phyloP scores from a whole-genome alignment of 1,284 basidiomycete species.

The Apiotrichum sp. region DNA sequence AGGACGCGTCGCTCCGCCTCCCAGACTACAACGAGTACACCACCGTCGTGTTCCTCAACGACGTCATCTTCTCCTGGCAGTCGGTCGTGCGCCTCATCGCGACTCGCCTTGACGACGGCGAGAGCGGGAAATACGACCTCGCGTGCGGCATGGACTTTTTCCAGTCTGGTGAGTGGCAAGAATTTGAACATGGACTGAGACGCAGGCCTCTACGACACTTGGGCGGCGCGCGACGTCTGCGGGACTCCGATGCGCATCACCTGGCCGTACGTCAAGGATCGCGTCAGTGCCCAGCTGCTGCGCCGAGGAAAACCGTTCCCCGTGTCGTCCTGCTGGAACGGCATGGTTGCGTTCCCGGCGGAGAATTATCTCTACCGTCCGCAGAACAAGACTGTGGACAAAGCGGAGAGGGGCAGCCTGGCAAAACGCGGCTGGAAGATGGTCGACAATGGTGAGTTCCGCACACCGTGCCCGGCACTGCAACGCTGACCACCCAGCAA shows the following conservation, averaged over 20 bases:
- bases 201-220: slow-evolving; percentile 49
- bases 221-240: slow-evolving; percentile 50
- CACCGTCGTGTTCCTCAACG: slow-evolving; percentile 53
- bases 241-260: slow-evolving; percentile 48
- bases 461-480: too few relatives aligned
- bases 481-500: slow-evolving; percentile 14
- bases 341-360: slow-evolving; percentile 51
- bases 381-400: too few relatives aligned
- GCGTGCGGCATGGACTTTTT: slow-evolving; percentile 55
- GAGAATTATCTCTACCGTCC: slow-evolving; percentile 49
- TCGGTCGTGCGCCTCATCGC: slow-evolving; percentile 51
- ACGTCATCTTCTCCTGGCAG: slow-evolving; percentile 52
- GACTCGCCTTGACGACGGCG: slow-evolving; percentile 37
- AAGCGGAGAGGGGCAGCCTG: not conserved
- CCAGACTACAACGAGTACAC: slow-evolving; percentile 47
- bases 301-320: slow-evolving; percentile 49
- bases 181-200: too few relatives aligned
- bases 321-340: slow-evolving; percentile 53
- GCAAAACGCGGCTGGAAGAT: slow-evolving; percentile 33
- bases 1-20: slow-evolving; percentile 24
- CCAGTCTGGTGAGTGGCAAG: slow-evolving; percentile 39
- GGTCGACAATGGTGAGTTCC: slow-evolving; percentile 32
- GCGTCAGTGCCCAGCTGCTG: slow-evolving; percentile 41
- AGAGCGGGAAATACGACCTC: slow-evolving; percentile 49
- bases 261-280: slow-evolving; percentile 56